phyloP scores from a whole-genome alignment of 1,284 basidiomycete genomes.

The Anthracocystis setariae region DNA sequence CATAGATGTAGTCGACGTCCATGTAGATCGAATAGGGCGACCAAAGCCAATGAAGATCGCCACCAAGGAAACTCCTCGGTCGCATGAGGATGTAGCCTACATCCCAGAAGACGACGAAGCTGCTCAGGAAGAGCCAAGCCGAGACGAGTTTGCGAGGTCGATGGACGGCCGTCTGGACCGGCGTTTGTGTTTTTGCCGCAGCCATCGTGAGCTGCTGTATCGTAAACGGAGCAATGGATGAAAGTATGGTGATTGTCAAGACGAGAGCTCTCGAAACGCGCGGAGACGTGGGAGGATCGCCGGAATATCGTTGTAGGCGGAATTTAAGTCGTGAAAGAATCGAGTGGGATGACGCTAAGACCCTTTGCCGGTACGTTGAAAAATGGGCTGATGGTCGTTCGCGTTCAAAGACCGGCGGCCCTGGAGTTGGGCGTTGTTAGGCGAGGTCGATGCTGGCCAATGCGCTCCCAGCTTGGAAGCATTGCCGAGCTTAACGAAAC shows the following conservation, averaged over 20 bases:
- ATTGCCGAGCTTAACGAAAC: too few relatives aligned
- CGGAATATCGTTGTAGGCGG: slow-evolving; percentile 3
- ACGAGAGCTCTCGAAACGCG: not conserved
- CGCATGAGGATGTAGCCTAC: slow-evolving; percentile 56
- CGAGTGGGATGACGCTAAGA: not conserved
- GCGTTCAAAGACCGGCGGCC: slow-evolving; percentile 16
- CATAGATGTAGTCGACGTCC: slow-evolving; percentile 80
- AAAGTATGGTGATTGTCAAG: not conserved
- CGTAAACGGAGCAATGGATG: slow-evolving; percentile 7
- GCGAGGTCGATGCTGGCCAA: slow-evolving; percentile 1
- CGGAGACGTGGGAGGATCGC: slow-evolving; percentile 1
- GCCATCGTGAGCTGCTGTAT: slow-evolving; percentile 13
- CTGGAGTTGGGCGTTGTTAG: not conserved
- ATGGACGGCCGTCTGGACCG: slow-evolving; percentile 30
- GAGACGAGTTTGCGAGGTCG: slow-evolving; percentile 33
- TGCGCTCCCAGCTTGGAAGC: not conserved
- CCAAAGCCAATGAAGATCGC: slow-evolving; percentile 56
- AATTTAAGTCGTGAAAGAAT: slow-evolving; percentile 5
- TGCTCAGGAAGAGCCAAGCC: slow-evolving; percentile 45
- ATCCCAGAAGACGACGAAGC: slow-evolving; percentile 53
- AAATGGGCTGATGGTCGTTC: slow-evolving; percentile 13
- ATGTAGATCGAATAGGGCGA: slow-evolving; percentile 73
- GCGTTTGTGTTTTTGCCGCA: slow-evolving; percentile 6
- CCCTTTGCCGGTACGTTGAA: not conserved
- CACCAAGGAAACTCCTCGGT: slow-evolving; percentile 69